A percentile compares a stretch with the other conserved stretches of the same genome.
Conservation (phyloP, 2,329 filamentous ascomycete genomes). For the Talaromyces piceae region DNA sequence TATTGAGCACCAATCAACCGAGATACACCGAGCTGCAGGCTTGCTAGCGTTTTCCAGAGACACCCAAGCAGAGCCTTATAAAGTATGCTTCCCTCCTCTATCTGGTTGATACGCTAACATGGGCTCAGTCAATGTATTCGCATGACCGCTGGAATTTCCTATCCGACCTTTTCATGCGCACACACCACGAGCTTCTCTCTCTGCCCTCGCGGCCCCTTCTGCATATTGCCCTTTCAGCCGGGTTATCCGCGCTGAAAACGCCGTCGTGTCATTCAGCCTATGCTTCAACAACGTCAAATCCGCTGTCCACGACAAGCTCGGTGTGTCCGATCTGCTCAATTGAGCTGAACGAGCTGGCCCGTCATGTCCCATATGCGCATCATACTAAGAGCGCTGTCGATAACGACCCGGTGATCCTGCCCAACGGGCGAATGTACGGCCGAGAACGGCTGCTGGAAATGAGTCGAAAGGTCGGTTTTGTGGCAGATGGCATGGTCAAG, state of each 20-base stretch:
- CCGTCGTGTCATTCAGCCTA: conserved; percentile 76
- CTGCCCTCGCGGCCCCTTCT: conserved; percentile 77
- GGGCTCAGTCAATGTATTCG: conserved; percentile 61
- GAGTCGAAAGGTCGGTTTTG: conserved; percentile 64
- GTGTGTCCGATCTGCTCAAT: conserved; percentile 95
- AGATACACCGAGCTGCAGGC: conserved; percentile 67
- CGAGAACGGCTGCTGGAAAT: conserved; percentile 64
- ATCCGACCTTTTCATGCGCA: conserved; percentile 71
- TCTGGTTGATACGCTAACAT: background rate
- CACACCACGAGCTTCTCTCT: conserved; percentile 77
- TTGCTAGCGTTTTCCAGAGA: conserved; percentile 67
- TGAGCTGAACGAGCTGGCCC: conserved; percentile 85
- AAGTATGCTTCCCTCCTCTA: conserved; percentile 32
- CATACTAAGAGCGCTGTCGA: conserved; percentile 93
- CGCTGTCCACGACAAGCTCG: conserved; percentile 55
- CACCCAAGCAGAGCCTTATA: conserved; percentile 53
- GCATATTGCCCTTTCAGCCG: conserved; percentile 82
- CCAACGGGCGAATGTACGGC: conserved; percentile 81
- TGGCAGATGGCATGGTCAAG: conserved; percentile 59
- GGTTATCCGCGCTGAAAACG: conserved; percentile 90
- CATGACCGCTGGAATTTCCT: conserved; percentile 66
- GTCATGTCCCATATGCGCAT: conserved; percentile 85
- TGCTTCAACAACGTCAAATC: conserved; percentile 48
- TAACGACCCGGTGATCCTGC: conserved; percentile 74
- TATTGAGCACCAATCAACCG: conserved; percentile 57